phyloP scores from a whole-genome alignment of 768 basidiomycete genomes.

The Boletus subparvulus region DNA sequence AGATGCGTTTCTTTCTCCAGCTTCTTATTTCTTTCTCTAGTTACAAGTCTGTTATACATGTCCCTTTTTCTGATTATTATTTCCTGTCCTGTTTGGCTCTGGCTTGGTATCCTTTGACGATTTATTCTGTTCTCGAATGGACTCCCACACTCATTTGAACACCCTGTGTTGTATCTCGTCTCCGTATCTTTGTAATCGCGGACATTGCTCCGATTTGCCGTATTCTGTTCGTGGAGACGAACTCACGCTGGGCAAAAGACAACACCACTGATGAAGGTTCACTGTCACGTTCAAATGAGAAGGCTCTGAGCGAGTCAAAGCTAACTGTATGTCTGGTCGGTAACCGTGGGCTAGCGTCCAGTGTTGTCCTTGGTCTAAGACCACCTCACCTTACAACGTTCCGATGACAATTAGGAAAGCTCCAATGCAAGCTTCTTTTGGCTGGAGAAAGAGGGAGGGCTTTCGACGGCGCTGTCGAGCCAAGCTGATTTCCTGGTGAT shows the following conservation, averaged over 20 bases:
- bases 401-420: too few species aligned
- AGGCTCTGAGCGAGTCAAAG: too few species aligned
- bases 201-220: not conserved
- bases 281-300: too few species aligned
- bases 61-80: constrained; percentile 3
- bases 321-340: too few species aligned
- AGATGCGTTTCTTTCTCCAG: not conserved
- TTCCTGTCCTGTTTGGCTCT: constrained; percentile 1
- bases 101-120: not conserved
- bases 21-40: constrained; percentile 1
- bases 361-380: too few species aligned
- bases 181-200: constrained; percentile 1
- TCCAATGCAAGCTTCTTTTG: too few species aligned
- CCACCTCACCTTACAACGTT: too few species aligned
- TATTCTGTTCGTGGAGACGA: not conserved
- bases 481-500: too few species aligned
- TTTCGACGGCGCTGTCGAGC: too few species aligned
- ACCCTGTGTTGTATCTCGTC: constrained; percentile 17
- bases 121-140: constrained; percentile 5
- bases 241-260: not conserved
- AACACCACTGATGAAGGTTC: not conserved
- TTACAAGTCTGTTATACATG: constrained; percentile 6
- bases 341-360: too few species aligned
- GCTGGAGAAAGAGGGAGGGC: too few species aligned
- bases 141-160: constrained; percentile 22